Percentiles rank a stretch among this genome's conserved stretches.
phyloP scores from a whole-genome alignment of 331 rosid genomes.

The Acacia concinna region DNA sequence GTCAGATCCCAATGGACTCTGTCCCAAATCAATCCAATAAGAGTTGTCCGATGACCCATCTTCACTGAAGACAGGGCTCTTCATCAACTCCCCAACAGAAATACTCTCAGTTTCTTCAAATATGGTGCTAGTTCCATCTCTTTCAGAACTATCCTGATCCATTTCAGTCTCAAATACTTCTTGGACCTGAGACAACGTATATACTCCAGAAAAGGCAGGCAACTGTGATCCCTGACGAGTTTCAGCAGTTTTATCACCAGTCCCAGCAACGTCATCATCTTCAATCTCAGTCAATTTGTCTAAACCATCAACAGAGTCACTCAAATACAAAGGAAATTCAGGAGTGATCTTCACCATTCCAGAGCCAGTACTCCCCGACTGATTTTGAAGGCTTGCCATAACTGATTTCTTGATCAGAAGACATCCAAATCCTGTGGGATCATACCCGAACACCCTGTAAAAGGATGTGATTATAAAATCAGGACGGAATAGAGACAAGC shows the following conservation, averaged over 20 bases:
- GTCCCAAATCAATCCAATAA: slow-evolving; percentile 93
- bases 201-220: slow-evolving; percentile 97
- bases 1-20: slow-evolving; percentile 89
- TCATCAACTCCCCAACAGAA: slow-evolving; percentile 91
- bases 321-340: slow-evolving; percentile 79
- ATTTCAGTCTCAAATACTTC: slow-evolving; percentile 92
- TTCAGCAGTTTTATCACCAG: slow-evolving; percentile 61
- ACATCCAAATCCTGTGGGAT: slow-evolving; percentile 97
- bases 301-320: slow-evolving; percentile 84
- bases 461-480: slow-evolving; percentile 92
- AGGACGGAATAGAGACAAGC: slow-evolving; percentile 90
- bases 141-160: slow-evolving; percentile 89
- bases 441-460: slow-evolving; percentile 92
- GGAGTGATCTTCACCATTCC: slow-evolving; percentile 98
- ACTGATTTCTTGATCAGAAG: slow-evolving; percentile 91
- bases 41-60: slow-evolving; percentile 95
- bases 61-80: slow-evolving; percentile 96
- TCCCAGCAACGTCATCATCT: slow-evolving; percentile 52
- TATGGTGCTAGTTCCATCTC: slow-evolving; percentile 93
- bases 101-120: slow-evolving; percentile 88
- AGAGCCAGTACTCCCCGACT: slow-evolving; percentile 83
- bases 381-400: slow-evolving; percentile 83
- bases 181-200: slow-evolving; percentile 83
- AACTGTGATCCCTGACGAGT: slow-evolving; percentile 65
- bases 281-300: slow-evolving; percentile 63